Conservation (phyloP, 306 rosid genomes). For the Castanea sativa region DNA sequence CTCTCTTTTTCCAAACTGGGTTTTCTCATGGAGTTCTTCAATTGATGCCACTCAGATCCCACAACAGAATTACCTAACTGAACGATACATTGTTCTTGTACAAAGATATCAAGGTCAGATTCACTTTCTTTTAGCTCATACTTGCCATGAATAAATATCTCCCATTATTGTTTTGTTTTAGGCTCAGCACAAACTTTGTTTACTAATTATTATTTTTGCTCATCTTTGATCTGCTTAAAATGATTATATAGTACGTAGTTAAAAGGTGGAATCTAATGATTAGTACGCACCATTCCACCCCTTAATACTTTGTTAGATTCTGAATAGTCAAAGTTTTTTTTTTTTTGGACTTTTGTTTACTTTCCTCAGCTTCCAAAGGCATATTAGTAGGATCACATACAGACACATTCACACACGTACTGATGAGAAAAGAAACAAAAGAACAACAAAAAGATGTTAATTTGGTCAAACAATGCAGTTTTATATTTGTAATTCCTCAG, state of each 20-base stretch:
- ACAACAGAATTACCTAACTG: conserved; percentile 4
- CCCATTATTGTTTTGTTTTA: background rate
- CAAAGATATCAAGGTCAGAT: conserved; percentile 17
- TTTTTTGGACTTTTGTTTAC: background rate
- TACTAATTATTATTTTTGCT: background rate
- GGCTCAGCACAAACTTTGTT: background rate
- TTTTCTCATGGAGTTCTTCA: conserved; percentile 20
- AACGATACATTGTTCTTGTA: background rate
- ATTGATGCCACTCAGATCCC: conserved; percentile 14
- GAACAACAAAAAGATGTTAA: background rate
- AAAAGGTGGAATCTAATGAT: background rate
- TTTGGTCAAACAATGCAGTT: background rate
- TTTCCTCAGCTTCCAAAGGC: background rate
- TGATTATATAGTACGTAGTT: background rate
- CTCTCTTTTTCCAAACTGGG: background rate
- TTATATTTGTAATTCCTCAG: background rate
- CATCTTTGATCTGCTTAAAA: conserved; percentile 5
- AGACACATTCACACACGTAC: too few relatives aligned
- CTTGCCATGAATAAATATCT: background rate
- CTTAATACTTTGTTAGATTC: background rate
- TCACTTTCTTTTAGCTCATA: background rate
- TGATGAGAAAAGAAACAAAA: background rate
- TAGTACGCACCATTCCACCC: background rate
- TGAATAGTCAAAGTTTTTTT: background rate
- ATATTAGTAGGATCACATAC: too few relatives aligned